Evolutionary conservation across 2,329 filamentous ascomycete species (phyloP).

Genomic region (Hypoxylon sp.): DNA sequence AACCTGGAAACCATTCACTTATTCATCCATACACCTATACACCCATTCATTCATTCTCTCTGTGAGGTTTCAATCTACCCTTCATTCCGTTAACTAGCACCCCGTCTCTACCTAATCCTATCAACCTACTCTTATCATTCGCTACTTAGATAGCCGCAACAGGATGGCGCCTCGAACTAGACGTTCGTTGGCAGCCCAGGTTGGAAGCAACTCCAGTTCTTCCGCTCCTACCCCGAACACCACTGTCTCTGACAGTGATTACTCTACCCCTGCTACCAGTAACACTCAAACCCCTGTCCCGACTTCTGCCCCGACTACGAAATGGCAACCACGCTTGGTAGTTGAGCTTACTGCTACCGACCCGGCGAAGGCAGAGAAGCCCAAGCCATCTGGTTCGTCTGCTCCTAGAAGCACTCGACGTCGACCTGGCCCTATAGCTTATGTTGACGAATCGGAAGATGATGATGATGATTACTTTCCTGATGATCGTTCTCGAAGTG

Average conservation of each 20-base stretch:
- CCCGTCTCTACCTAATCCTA: not conserved
- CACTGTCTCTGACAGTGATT: conserved; percentile 56
- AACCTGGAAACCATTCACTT: not conserved
- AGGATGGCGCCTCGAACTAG: conserved; percentile 51
- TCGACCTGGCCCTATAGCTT: conserved; percentile 45
- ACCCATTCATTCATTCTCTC: not conserved
- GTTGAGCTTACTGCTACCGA: conserved; percentile 60
- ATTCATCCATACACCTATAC: not conserved
- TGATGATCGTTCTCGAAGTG: conserved; percentile 46
- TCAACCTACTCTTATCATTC: not conserved
- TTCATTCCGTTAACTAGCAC: not conserved
- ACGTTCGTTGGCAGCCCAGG: conserved; percentile 38
- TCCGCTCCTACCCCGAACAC: conserved; percentile 55
- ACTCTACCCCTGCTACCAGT: conserved; percentile 63
- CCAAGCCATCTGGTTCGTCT: conserved; percentile 26
- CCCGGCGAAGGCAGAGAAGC: conserved; percentile 58
- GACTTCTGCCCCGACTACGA: conserved; percentile 49
- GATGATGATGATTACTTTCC: conserved; percentile 51
- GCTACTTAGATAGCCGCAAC: not conserved
- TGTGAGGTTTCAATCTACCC: not conserved
- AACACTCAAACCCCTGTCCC: conserved; percentile 59
- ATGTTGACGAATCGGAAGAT: conserved; percentile 54
- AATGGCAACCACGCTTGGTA: conserved; percentile 47
- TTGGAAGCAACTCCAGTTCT: conserved; percentile 54
- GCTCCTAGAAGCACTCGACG: conserved; percentile 42